A percentile compares a stretch with the other conserved stretches of the same genome.
These are phyloP conservation scores for Amauroascus niger DNA, from an alignment of 2,329 filamentous ascomycete genomes.

Conservation along the genomic window DNA sequence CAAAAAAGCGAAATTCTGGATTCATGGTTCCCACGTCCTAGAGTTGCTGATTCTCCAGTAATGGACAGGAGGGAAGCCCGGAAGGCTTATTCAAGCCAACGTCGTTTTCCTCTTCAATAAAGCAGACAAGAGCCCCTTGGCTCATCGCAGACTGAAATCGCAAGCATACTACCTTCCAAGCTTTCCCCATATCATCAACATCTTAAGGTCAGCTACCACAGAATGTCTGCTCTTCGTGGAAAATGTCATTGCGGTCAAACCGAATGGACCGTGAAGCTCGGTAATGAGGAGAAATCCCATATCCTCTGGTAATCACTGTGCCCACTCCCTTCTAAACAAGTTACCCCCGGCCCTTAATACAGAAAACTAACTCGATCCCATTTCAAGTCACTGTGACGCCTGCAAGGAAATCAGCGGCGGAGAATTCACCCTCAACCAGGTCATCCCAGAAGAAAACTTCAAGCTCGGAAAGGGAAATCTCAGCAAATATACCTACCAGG, in stretches of 20 bases:
- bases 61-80: too few species aligned
- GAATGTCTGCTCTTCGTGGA: constrained; percentile 41
- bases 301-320: constrained; percentile 26
- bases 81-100: too few species aligned
- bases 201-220: not conserved
- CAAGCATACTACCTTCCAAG: too few species aligned
- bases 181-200: too few species aligned
- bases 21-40: too few species aligned
- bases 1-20: too few species aligned
- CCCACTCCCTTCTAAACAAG: too few species aligned
- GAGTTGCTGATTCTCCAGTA: too few species aligned
- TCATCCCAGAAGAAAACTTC: constrained; percentile 42
- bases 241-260: constrained; percentile 48
- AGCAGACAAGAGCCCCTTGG: too few species aligned
- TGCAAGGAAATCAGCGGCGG: constrained; percentile 47
- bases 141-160: too few species aligned
- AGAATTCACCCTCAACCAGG: constrained; percentile 47
- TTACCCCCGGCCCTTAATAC: not conserved
- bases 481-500: constrained; percentile 47
- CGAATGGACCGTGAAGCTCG: constrained; percentile 44
- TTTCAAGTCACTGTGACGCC: constrained; percentile 46
- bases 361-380: not conserved
- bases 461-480: constrained; percentile 45
- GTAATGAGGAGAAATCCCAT: constrained; percentile 32
- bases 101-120: too few species aligned